These are phyloP conservation scores for Graphiopsis chlorocephala DNA, from an alignment of 2,329 filamentous ascomycete genomes.

Conservation along the genomic window DNA sequence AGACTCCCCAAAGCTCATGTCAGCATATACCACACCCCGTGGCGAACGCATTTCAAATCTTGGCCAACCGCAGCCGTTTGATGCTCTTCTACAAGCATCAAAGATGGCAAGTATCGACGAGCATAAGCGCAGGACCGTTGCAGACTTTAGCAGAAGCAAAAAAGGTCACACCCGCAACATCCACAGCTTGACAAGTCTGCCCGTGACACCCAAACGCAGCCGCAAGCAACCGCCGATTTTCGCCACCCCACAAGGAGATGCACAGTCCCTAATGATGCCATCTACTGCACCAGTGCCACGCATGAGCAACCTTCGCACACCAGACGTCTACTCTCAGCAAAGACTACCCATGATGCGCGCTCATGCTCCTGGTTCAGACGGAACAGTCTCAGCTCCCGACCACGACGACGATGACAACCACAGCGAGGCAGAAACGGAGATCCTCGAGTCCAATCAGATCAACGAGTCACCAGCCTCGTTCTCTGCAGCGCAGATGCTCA, in stretches of 20 bases:
- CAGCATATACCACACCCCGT: conserved; percentile 32
- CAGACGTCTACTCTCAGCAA: conserved; percentile 27
- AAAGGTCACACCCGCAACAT: conserved; percentile 69
- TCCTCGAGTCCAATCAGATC: conserved; percentile 54
- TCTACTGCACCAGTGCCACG: conserved; percentile 53
- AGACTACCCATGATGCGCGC: conserved; percentile 22
- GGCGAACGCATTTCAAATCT: conserved; percentile 26
- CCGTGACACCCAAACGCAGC: conserved; percentile 66
- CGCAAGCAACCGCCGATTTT: conserved; percentile 50
- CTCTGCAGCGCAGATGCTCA: conserved; percentile 63
- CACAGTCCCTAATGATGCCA: conserved; percentile 30
- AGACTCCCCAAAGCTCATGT: conserved; percentile 51
- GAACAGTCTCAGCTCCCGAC: conserved; percentile 73
- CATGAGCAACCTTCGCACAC: conserved; percentile 41
- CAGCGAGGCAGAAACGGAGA: conserved; percentile 55
- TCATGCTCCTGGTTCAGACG: conserved; percentile 39
- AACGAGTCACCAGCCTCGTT: conserved; percentile 75
- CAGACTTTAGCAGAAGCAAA: conserved; percentile 51
- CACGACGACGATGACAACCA: conserved; percentile 40
- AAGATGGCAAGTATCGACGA: conserved; percentile 78
- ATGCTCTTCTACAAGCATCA: conserved; percentile 69
- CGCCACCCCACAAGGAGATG: conserved; percentile 27
- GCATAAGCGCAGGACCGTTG: not conserved
- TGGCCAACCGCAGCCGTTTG: conserved; percentile 54
- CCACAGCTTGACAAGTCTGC: conserved; percentile 82